Percentiles rank a stretch among this genome's conserved stretches.
Conservation (phyloP, 2,329 filamentous ascomycete species). For the Fusarium sp. region DNA sequence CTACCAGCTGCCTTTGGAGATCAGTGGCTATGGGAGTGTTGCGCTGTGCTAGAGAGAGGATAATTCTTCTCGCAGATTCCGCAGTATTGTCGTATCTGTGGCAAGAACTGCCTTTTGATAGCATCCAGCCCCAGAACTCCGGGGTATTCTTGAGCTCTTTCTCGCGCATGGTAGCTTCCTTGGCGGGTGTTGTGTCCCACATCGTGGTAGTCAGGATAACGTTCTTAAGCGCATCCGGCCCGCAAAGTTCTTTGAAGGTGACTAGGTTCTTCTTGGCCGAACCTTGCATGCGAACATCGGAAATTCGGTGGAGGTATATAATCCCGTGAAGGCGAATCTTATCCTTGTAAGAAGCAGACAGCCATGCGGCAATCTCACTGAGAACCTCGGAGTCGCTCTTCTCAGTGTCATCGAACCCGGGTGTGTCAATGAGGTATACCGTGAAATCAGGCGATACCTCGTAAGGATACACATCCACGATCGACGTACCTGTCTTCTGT, state of each 20-base stretch:
- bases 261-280: constrained; percentile 30
- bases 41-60: neutral
- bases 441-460: neutral
- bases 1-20: constrained; percentile 26
- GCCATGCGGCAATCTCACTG: constrained; percentile 54
- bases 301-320: constrained; percentile 36
- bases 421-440: constrained; percentile 58
- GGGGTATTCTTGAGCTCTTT: constrained; percentile 15
- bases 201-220: constrained; percentile 22
- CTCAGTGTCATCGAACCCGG: constrained; percentile 62
- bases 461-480: constrained; percentile 18
- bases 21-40: neutral
- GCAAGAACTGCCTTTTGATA: constrained; percentile 14
- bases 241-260: constrained; percentile 30
- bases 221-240: constrained; percentile 15
- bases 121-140: constrained; percentile 38
- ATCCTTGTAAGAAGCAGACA: constrained; percentile 48
- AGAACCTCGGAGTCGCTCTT: constrained; percentile 59
- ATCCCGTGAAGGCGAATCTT: constrained; percentile 30
- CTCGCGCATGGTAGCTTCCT: constrained; percentile 4
- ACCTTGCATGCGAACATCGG: constrained; percentile 30
- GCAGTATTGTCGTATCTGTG: constrained; percentile 13
- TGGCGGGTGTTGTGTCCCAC: constrained; percentile 12
- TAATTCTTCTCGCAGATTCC: constrained; percentile 15
- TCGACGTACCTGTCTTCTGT: constrained; percentile 15